Evolutionary conservation across 1,284 basidiomycete species (phyloP).

Genomic region (Apiotrichum veenhuisii): DNA sequence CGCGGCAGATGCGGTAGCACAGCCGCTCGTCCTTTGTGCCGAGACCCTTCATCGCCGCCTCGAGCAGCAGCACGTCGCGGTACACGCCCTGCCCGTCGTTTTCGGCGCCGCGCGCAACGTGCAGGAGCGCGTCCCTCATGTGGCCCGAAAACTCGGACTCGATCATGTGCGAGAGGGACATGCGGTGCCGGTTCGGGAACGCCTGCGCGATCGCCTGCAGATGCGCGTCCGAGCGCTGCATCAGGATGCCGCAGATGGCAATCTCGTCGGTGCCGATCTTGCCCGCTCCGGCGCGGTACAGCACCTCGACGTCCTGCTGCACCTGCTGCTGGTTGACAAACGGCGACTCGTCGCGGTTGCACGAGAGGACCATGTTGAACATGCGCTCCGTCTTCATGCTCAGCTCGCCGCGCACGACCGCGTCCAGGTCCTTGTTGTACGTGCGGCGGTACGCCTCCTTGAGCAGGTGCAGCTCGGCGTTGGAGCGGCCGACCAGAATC

Average conservation of each 20-base stretch:
- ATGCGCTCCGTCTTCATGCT: slow-evolving; percentile 49
- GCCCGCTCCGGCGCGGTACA: slow-evolving; percentile 47
- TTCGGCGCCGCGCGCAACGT: slow-evolving; percentile 43
- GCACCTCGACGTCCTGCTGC: slow-evolving; percentile 45
- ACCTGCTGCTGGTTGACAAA: slow-evolving; percentile 46
- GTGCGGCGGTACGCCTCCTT: slow-evolving; percentile 46
- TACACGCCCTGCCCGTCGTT: slow-evolving; percentile 44
- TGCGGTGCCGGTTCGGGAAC: slow-evolving; percentile 40
- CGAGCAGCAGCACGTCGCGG: slow-evolving; percentile 43
- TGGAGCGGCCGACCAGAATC: slow-evolving; percentile 46
- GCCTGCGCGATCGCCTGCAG: slow-evolving; percentile 44
- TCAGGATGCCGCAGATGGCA: slow-evolving; percentile 47
- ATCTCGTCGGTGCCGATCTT: slow-evolving; percentile 51
- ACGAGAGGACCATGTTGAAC: slow-evolving; percentile 49
- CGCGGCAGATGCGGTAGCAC: slow-evolving; percentile 45
- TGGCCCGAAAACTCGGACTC: slow-evolving; percentile 50
- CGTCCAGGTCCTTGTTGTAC: slow-evolving; percentile 43
- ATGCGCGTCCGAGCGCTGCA: slow-evolving; percentile 46
- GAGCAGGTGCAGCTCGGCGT: slow-evolving; percentile 49
- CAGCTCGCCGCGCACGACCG: slow-evolving; percentile 46
- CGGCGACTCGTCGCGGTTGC: slow-evolving; percentile 45
- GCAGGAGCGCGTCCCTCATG: slow-evolving; percentile 45
- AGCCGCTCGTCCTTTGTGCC: slow-evolving; percentile 51
- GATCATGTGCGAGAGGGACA: slow-evolving; percentile 41
- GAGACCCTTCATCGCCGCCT: slow-evolving; percentile 46